Conservation (phyloP, 768 basidiomycete species). For the Russula sp. region DNA sequence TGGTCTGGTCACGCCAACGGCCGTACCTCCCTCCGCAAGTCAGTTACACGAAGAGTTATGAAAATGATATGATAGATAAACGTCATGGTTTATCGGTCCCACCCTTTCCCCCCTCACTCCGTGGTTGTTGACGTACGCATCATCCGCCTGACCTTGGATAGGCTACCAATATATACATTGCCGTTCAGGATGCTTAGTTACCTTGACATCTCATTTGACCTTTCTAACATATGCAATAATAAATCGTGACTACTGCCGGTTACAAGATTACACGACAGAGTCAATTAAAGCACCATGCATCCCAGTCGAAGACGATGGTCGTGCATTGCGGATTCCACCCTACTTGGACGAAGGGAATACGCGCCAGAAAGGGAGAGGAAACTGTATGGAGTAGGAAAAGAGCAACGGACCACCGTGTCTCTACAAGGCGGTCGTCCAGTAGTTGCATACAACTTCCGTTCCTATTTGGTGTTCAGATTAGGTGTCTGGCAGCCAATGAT, state of each 20-base stretch:
- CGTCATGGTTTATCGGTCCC: not conserved
- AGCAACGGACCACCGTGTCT: not conserved
- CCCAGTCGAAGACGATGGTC: not conserved
- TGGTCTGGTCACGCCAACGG: not conserved
- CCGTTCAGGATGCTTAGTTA: not conserved
- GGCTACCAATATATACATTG: not conserved
- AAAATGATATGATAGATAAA: slow-evolving; percentile 5
- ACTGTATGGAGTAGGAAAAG: not conserved
- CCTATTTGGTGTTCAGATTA: not conserved
- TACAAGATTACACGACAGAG: not conserved
- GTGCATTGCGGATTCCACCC: not conserved
- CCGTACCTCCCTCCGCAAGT: slow-evolving; percentile 1
- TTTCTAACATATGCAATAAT: not conserved
- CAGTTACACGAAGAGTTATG: slow-evolving; percentile 28
- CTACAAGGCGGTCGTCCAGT: too few relatives aligned
- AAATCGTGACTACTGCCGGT: not conserved
- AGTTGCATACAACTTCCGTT: not conserved
- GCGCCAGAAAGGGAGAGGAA: not conserved
- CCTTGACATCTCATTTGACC: slow-evolving; percentile 2
- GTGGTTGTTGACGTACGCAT: not conserved
- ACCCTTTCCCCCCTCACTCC: not conserved
- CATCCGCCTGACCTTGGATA: not conserved
- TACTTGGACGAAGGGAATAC: not conserved
- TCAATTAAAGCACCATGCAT: not conserved
- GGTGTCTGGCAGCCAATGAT: too few relatives aligned